Evolutionary conservation across 768 basidiomycete species (phyloP).

Genomic region (Austroboletus festivus): DNA sequence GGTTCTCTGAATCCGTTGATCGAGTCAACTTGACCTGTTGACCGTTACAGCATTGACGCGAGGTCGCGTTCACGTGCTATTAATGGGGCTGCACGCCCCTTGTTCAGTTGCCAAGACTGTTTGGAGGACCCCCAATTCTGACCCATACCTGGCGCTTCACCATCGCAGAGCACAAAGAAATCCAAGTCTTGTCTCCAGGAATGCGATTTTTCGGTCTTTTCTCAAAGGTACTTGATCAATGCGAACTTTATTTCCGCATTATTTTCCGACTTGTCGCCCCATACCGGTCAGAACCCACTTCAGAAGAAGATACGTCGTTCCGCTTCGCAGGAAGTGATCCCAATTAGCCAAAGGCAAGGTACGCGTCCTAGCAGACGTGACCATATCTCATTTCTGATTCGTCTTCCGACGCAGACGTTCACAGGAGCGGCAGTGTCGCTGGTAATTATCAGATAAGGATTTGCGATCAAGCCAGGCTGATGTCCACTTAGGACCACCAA

Average conservation of each 20-base stretch:
- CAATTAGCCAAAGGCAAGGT: neutral
- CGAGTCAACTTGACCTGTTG: no score
- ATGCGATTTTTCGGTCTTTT: no score
- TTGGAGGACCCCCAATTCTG: no score
- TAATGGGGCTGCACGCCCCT: no score
- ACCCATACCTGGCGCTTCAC: no score
- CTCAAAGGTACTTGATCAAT: no score
- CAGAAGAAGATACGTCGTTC: neutral
- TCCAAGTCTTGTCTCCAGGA: no score
- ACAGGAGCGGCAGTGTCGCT: neutral
- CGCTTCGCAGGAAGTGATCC: neutral
- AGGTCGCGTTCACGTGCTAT: no score
- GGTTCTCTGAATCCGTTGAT: no score
- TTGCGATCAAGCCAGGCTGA: neutral
- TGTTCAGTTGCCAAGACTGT: no score
- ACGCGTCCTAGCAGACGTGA: neutral
- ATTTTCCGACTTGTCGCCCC: neutral
- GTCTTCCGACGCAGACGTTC: neutral
- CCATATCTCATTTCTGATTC: neutral
- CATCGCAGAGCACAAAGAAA: no score
- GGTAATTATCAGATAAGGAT: neutral
- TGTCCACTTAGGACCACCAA: neutral
- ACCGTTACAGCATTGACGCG: no score
- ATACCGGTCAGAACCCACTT: neutral
- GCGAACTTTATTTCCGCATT: neutral